Evolutionary conservation across 1,284 basidiomycete genomes (phyloP).

Genomic region (Moniliophthora roreri): DNA sequence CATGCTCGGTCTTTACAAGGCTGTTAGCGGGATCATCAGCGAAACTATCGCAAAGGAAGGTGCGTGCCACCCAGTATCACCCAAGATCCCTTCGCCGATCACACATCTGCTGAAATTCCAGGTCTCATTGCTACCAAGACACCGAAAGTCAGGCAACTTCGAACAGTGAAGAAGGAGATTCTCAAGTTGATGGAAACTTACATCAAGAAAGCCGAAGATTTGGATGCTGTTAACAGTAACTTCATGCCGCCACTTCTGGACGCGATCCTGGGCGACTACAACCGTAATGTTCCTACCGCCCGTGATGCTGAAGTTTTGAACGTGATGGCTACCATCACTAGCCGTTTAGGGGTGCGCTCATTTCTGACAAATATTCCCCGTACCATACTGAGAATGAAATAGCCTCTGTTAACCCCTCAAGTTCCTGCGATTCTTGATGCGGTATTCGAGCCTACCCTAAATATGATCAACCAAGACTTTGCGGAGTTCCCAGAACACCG

Average conservation of each 20-base stretch:
- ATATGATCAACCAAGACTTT: slow-evolving; percentile 99
- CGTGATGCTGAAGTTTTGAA: slow-evolving; percentile 98
- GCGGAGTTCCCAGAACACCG: slow-evolving; percentile 98
- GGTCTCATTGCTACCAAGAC: slow-evolving; percentile 96
- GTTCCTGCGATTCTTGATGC: slow-evolving; percentile 96
- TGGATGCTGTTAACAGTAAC: slow-evolving; percentile 88
- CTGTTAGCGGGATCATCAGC: slow-evolving; percentile 96
- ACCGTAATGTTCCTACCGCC: slow-evolving; percentile 90
- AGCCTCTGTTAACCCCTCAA: slow-evolving; percentile 89
- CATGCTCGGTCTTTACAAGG: slow-evolving; percentile 98
- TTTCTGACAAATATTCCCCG: slow-evolving; percentile 1
- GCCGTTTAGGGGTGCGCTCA: slow-evolving; percentile 75
- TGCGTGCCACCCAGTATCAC: slow-evolving; percentile 30
- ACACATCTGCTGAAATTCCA: slow-evolving; percentile 27
- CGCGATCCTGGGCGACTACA: slow-evolving; percentile 97
- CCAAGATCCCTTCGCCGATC: background rate
- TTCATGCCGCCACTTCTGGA: slow-evolving; percentile 97
- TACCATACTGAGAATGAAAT: slow-evolving; percentile 6
- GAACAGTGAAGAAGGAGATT: slow-evolving; percentile 99
- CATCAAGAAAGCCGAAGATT: slow-evolving; percentile 94
- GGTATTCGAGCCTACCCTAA: slow-evolving; percentile 95
- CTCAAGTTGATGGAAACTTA: slow-evolving; percentile 97
- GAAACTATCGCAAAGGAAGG: slow-evolving; percentile 89
- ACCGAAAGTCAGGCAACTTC: slow-evolving; percentile 90
- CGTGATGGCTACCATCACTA: slow-evolving; percentile 97